These are phyloP conservation scores for Amanita jacksonii DNA, from an alignment of 768 basidiomycete genomes.

Conservation along the genomic window DNA sequence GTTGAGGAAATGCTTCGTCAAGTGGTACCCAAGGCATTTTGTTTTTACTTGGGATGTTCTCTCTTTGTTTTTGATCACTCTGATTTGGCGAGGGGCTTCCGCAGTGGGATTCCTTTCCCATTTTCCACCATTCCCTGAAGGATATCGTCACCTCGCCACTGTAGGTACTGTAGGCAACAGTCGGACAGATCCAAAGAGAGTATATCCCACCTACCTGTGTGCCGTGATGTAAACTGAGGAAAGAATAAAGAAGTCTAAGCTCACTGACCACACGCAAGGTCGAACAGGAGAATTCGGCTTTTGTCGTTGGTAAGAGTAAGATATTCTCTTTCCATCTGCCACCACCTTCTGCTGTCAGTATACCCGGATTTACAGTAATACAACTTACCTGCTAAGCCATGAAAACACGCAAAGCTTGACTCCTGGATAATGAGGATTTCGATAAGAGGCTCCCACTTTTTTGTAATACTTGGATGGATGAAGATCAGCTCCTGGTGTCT, in stretches of 20 bases:
- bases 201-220: slow-evolving; percentile 21
- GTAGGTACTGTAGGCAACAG: slow-evolving; percentile 8
- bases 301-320: slow-evolving; percentile 9
- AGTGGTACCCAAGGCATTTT: slow-evolving; percentile 22
- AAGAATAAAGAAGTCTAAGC: slow-evolving; percentile 13
- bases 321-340: slow-evolving; percentile 24
- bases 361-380: background rate
- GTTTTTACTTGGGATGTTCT: slow-evolving; percentile 4
- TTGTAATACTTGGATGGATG: slow-evolving; percentile 48
- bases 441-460: slow-evolving; percentile 58
- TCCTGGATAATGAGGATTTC: slow-evolving; percentile 66
- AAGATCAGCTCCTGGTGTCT: background rate
- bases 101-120: slow-evolving; percentile 20
- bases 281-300: slow-evolving; percentile 33
- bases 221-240: background rate
- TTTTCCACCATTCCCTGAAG: slow-evolving; percentile 51
- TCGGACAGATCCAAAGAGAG: background rate
- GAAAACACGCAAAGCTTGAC: slow-evolving; percentile 44
- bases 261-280: slow-evolving; percentile 46
- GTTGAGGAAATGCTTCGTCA: slow-evolving; percentile 22
- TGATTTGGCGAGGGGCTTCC: slow-evolving; percentile 2
- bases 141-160: slow-evolving; percentile 61
- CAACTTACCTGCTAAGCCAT: slow-evolving; percentile 40
- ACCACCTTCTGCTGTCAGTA: slow-evolving; percentile 21
- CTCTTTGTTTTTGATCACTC: background rate